Percentiles rank a stretch among this genome's conserved stretches.
These are phyloP conservation scores for Metarhizium rileyi DNA, from an alignment of 2,329 filamentous ascomycete species.

Conservation along the genomic window DNA sequence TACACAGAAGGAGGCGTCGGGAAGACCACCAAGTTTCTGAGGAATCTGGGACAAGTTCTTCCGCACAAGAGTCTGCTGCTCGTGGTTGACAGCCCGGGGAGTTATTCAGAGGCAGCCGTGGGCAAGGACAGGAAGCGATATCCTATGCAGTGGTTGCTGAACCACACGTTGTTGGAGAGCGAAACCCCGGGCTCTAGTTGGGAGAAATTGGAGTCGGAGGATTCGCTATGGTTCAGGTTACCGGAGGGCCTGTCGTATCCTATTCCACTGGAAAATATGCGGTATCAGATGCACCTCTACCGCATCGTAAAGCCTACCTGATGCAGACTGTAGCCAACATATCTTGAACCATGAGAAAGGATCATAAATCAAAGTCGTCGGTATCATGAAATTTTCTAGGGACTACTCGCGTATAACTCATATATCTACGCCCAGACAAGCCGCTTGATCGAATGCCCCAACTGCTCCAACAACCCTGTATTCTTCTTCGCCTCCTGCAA, in stretches of 20 bases:
- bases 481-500: constrained; percentile 77
- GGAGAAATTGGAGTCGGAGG: constrained; percentile 65
- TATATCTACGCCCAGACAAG: constrained; percentile 63
- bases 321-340: neutral
- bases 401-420: neutral
- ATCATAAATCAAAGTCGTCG: neutral
- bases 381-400: neutral
- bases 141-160: constrained; percentile 88
- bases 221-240: constrained; percentile 79
- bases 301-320: constrained; percentile 15
- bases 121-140: constrained; percentile 58
- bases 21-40: constrained; percentile 67
- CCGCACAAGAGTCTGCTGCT: constrained; percentile 58
- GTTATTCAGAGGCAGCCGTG: constrained; percentile 74
- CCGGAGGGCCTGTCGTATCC: constrained; percentile 61
- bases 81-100: constrained; percentile 87
- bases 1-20: constrained; percentile 67
- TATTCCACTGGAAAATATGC: constrained; percentile 86
- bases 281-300: constrained; percentile 87
- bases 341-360: neutral
- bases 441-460: constrained; percentile 87
- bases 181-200: constrained; percentile 41
- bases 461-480: constrained; percentile 75
- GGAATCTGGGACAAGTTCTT: constrained; percentile 52
- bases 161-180: constrained; percentile 60